These are phyloP conservation scores for Canavalia ensiformis DNA, from an alignment of 306 rosid species.

Conservation along the genomic window DNA sequence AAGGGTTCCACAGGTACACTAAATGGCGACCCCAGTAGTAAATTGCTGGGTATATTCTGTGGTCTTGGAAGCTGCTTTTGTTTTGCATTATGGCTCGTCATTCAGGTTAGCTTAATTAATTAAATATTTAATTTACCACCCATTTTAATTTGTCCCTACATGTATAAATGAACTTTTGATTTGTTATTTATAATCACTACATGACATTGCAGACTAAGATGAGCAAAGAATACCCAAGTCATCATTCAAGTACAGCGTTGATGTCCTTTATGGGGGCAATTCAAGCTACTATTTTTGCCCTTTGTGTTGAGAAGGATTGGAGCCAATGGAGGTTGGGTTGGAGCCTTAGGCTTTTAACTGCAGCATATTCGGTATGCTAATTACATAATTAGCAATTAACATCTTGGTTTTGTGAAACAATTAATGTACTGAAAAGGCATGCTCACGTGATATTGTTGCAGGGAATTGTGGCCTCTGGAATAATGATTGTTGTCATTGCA, in stretches of 20 bases:
- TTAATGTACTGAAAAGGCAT: neutral
- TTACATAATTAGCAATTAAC: neutral
- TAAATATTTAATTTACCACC: neutral
- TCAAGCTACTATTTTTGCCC: conserved; percentile 60
- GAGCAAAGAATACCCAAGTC: conserved; percentile 58
- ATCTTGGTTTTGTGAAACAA: neutral
- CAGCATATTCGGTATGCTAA: conserved; percentile 63
- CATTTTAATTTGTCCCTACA: neutral
- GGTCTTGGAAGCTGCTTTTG: conserved; percentile 55
- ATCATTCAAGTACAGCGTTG: conserved; percentile 68
- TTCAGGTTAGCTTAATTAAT: conserved; percentile 47
- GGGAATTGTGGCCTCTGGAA: conserved; percentile 51
- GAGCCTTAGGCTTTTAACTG: conserved; percentile 67
- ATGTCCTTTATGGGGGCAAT: conserved; percentile 74
- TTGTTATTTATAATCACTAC: neutral
- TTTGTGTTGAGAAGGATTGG: conserved; percentile 66
- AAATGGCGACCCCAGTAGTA: conserved; percentile 39
- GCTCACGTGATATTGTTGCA: conserved; percentile 9
- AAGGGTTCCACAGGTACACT: conserved; percentile 6
- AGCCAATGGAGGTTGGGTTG: conserved; percentile 75
- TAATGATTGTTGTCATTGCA: conserved; percentile 46
- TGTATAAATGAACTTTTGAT: neutral
- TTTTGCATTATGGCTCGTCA: conserved; percentile 57
- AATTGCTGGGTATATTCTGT: conserved; percentile 52
- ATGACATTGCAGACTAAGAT: conserved; percentile 61